Evolutionary conservation across 2,329 filamentous ascomycete species (phyloP), one percentile per base, ranked within the genome.

Genomic region (Fusarium bactridioides): DNA sequence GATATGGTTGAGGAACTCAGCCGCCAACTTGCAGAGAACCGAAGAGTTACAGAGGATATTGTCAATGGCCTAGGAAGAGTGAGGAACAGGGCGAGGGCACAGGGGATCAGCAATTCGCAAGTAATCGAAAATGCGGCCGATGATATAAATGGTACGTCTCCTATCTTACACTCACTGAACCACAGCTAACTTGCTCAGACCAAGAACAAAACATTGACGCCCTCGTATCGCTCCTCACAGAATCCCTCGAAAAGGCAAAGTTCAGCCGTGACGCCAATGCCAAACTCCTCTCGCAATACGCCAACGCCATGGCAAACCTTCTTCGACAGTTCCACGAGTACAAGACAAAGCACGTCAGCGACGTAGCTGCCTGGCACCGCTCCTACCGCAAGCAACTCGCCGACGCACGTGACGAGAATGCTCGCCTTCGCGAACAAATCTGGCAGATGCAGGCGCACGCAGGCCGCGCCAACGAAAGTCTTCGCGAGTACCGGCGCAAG

Each of bases 1-100:
- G 84, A 85, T 72, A 89, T 92, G 87, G 90, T 92, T 16, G 90
- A 92, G 76, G 89, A 91, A 78, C 83, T 92, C 53, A 90, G 89
- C 75, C 86, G 87, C 38, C 88, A 91, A 77, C 83, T 92, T 35
- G 86, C 89, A 18, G 88, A 90, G 57, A 91, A 90, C 78, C 84
- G 88, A 72, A 84, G 86, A 45, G 86, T 88, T 41, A 87, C 89
- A n/a, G 88, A 90, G 71, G 88, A 90, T 31, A 90, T 92, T 51
- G 88, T 92, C 55, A 85, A 84, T n/a, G 88, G 88, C 44, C 84
- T 91, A 45, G 90, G 90, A 33, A 85, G 86, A 64, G 88, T 92
- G 72, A 87, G 90, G 65, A 87, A 85, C 74, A 85, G 84, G 50
- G 90, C 89, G 50, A 84, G 84, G 69, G 81, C 84, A 29, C 83